Conservation (phyloP, 1,284 basidiomycete genomes). For the Hemileia vastatrix region DNA sequence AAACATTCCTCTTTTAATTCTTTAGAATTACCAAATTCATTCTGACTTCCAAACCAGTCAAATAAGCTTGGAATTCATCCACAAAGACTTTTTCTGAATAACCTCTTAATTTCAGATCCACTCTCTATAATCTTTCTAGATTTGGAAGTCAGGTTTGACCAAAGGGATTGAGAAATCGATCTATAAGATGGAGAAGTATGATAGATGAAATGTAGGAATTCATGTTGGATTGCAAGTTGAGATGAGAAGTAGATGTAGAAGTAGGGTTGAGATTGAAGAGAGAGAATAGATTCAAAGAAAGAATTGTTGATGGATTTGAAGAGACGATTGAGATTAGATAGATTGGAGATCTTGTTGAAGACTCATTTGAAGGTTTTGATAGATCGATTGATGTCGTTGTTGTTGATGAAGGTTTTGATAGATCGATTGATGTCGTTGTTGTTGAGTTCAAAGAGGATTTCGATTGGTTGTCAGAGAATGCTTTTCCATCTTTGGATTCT, state of each 20-base stretch:
- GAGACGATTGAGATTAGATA: slow-evolving; percentile 37
- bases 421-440: background rate
- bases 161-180: no score
- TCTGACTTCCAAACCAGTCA: no score
- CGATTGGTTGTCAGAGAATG: background rate
- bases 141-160: no score
- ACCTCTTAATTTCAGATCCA: no score
- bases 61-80: no score
- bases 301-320: slow-evolving; percentile 25
- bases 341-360: slow-evolving; percentile 10
- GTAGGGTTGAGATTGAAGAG: background rate
- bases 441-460: background rate
- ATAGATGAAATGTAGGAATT: slow-evolving; percentile 38
- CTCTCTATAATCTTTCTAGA: no score
- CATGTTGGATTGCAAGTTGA: slow-evolving; percentile 30
- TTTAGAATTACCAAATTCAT: no score
- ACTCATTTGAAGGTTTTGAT: background rate
- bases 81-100: no score
- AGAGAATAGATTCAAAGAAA: background rate
- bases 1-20: no score
- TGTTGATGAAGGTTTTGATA: background rate
- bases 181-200: no score
- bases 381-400: no score
- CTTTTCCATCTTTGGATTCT: background rate
- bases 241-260: background rate